Percentiles rank a stretch among this genome's conserved stretches.
Conservation (phyloP, 2,329 filamentous ascomycete genomes). For the Pseudogymnoascus pannorum region DNA sequence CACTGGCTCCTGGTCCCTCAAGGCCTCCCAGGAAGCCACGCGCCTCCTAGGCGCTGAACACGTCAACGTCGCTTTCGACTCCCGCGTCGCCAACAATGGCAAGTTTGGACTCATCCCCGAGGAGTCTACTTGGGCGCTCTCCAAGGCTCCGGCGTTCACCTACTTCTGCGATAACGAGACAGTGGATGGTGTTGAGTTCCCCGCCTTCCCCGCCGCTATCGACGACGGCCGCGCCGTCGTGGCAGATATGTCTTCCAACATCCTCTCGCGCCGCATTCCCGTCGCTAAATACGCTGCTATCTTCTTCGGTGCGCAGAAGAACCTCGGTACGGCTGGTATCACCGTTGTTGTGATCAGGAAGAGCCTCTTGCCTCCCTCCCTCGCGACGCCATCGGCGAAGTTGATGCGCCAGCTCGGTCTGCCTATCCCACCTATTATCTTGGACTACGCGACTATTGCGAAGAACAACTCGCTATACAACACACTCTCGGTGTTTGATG, state of each 20-base stretch:
- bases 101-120: conserved; percentile 83
- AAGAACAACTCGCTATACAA: conserved; percentile 97
- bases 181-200: conserved; percentile 88
- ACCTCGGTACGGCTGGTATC: conserved; percentile 78
- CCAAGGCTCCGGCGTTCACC: conserved; percentile 61
- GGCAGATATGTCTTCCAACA: conserved; percentile 92
- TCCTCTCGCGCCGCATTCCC: conserved; percentile 72
- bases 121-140: conserved; percentile 69
- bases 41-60: conserved; percentile 69
- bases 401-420: conserved; percentile 68
- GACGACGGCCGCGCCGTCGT: conserved; percentile 69
- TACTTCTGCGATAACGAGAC: conserved; percentile 96
- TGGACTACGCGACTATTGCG: conserved; percentile 76
- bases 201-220: conserved; percentile 57
- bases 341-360: conserved; percentile 83
- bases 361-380: conserved; percentile 62
- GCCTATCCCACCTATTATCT: conserved; percentile 69
- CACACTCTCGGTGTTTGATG: conserved; percentile 89
- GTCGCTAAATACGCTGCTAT: conserved; percentile 74
- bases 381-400: conserved; percentile 56
- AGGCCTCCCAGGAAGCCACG: conserved; percentile 76
- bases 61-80: conserved; percentile 73
- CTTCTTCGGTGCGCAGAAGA: conserved; percentile 94
- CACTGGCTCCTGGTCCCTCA: conserved; percentile 84
- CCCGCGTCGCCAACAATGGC: conserved; percentile 57